Evolutionary conservation across 2,329 filamentous ascomycete species (phyloP), one percentile per base, ranked within the genome.

Genomic region (Fusarium sp.): DNA sequence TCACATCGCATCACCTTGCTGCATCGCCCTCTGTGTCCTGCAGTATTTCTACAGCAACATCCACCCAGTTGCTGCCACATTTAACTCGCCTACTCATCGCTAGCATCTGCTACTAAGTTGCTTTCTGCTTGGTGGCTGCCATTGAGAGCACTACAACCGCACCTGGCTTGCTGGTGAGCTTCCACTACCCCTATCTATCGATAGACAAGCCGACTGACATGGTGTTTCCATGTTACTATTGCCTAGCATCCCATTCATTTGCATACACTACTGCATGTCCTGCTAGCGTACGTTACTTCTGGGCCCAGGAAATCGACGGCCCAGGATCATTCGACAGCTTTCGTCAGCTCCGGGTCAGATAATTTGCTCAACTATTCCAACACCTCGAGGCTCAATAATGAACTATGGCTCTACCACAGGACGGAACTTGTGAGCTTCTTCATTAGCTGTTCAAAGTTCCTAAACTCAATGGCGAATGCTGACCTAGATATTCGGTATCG

Each of bases 231-330:
- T 67, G 63, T 52, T 55, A 46, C 46, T 50, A 65, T 65, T 62
- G 40, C 32, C 52, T 20, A 63, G 59, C 57, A 60, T 54, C 48
- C 50, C 58, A 40, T 56, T 52, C 47, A 59, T 52, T 47, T 71
- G 68, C 68, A 74, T 68, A 48, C 69, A 59, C 72, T 73, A 74
- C 71, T 74, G 71, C 71, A 26, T 37, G 49, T 51, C 30, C 52
- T 62, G 48, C 68, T 74, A 74, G 72, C 66, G 66, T 48, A 56
- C 60, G 61, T 60, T 48, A 50, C 55, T 58, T 65, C 53, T 64
- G 51, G 37, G 43, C 46, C 59, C 57, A 69, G 62, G 62, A 66
- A 64, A 67, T 54, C 40, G 39, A 46, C 63, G 65, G 62, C 45
- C 56, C 51, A 71, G 58, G 47, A 51, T 71, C 40, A 41, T 39